A percentile compares a stretch with the other conserved stretches of the same genome.
phyloP scores from a whole-genome alignment of 2,329 filamentous ascomycete species.

The Colletotrichum liaoningense region DNA sequence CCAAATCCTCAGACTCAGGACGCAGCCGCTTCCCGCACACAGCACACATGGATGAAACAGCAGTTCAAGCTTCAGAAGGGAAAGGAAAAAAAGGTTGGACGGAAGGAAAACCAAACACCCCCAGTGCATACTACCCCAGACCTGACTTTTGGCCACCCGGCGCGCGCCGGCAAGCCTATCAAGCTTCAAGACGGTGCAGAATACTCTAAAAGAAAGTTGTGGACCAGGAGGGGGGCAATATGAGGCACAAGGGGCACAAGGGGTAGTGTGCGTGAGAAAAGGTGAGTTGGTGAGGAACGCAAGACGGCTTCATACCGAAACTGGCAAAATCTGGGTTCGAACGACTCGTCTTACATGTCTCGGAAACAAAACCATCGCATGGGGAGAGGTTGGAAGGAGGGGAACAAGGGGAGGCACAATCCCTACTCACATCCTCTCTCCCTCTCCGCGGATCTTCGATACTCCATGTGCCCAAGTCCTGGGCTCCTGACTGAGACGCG shows the following conservation, averaged over 20 bases:
- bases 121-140: no score
- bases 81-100: conserved; percentile 12
- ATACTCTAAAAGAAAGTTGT: neutral
- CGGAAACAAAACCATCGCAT: conserved; percentile 16
- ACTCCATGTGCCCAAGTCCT: neutral
- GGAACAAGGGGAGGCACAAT: neutral
- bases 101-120: conserved; percentile 12
- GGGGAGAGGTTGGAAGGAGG: neutral
- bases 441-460: neutral
- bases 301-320: neutral
- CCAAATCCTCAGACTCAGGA: neutral
- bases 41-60: conserved; percentile 20
- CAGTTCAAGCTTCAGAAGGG: neutral
- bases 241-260: neutral
- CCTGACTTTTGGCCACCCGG: neutral
- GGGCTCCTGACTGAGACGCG: neutral
- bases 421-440: neutral
- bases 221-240: neutral
- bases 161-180: neutral
- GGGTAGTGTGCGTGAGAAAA: no score
- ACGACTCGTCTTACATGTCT: conserved; percentile 20
- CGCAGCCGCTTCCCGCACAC: conserved; percentile 5
- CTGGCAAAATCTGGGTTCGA: conserved; percentile 1
- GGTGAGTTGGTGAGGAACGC: neutral
- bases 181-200: neutral